Base-by-base conservation (phyloP, 2,329 filamentous ascomycete species). In the Elsinoe necatrix region DNA sequence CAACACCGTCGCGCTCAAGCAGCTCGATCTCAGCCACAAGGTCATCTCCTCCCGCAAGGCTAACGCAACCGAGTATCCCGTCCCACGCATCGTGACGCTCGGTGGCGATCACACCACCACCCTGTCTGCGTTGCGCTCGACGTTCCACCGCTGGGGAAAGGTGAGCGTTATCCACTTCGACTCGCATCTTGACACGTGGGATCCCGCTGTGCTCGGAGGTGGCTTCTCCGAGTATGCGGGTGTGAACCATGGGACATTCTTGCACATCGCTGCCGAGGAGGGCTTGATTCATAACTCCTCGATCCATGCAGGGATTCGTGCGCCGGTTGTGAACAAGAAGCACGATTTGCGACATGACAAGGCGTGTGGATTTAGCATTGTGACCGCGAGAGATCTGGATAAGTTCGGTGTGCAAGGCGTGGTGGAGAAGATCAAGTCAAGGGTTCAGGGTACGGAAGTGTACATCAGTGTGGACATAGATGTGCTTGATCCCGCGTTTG, bases 181-280 rank as follows among this genome's bases (percentile, higher is more conserved):
- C 62, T 76, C 73, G 43, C 78, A 79, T 62, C 66, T 79, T 58
- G 80, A 80, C 64, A 81, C 78, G 0, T 80, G 78, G 78, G 74
- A 80, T 65, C 78, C 78, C 1, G 66, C 76, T 37, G 77, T 80
- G 0, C 63, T 82, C 2, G 77, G 80, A 11, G 80, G 80, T 20
- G 79, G 78, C 0, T 73, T 82, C n/a, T 80, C 48, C 1, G 29
- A 81, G 60, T 83, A 84, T 39, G 78, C 75, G 2, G 73, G 72
- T n/a, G 68, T 82, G 2, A 83, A 83, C 57, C 80, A 84, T 63
- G 81, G 81, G 35, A 84, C 81, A 0, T 83, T 82, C 63, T 68
- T 83, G 12, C 80, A 83, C 61, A 79, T 83, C 35, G 80, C 81
- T 0, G 79, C 83, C 61, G 80, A 84, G 66, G 81, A 83, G 66